phyloP scores from a whole-genome alignment of 1,139 yeast genomes.

The Waltiozyma sp. region DNA sequence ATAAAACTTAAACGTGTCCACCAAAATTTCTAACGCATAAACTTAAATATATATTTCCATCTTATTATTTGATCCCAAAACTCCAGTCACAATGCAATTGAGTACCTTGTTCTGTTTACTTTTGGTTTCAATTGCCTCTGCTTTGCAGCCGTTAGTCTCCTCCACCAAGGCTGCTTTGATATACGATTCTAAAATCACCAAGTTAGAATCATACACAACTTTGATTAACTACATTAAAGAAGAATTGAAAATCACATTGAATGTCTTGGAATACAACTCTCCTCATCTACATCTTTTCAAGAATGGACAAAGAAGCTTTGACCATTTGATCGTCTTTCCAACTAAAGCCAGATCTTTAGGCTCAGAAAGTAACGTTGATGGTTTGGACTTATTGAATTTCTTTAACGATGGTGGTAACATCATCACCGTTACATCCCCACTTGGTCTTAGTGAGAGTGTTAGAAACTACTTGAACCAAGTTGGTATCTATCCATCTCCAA shows the following conservation, averaged over 20 bases:
- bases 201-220: slow-evolving; percentile 2
- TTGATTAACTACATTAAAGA: slow-evolving; percentile 5
- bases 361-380: slow-evolving; percentile 25
- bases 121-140: neutral
- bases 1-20: too few species aligned
- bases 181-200: slow-evolving; percentile 6
- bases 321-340: slow-evolving; percentile 48
- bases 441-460: slow-evolving; percentile 58
- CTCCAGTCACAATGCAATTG: neutral
- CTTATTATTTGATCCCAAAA: too few species aligned
- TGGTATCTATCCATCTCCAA: slow-evolving; percentile 81
- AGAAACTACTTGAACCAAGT: slow-evolving; percentile 64
- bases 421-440: slow-evolving; percentile 44
- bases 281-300: slow-evolving; percentile 25
- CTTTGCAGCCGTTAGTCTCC: slow-evolving; percentile 2
- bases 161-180: slow-evolving; percentile 6
- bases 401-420: slow-evolving; percentile 63
- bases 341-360: slow-evolving; percentile 31
- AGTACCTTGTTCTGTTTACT: neutral
- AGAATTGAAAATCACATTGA: neutral
- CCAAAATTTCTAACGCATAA: too few species aligned
- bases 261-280: neutral
- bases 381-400: slow-evolving; percentile 37
- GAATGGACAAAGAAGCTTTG: slow-evolving; percentile 34
- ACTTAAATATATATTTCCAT: too few species aligned